Conservation (phyloP, 192 early-diverging fungal species). For the Mortierella claussenii region DNA sequence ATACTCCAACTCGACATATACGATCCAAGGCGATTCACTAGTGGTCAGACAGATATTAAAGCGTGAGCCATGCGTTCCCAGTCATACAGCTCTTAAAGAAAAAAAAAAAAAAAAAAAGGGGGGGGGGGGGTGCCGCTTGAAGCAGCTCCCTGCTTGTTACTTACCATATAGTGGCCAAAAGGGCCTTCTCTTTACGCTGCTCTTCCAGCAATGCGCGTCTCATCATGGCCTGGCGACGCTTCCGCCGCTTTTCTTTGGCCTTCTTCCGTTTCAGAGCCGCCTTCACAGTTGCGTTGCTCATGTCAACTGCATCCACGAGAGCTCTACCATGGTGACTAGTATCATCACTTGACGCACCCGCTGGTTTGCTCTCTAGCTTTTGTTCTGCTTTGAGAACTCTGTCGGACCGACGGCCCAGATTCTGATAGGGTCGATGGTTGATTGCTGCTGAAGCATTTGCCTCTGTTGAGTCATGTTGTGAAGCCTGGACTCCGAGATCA, state of each 20-base stretch:
- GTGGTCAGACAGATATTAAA: too few species aligned
- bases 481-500: slow-evolving; percentile 1
- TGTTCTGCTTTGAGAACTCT: too few species aligned
- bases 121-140: too few species aligned
- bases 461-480: background rate
- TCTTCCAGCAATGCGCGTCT: slow-evolving; percentile 30
- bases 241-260: slow-evolving; percentile 23
- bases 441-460: too few species aligned
- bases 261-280: slow-evolving; percentile 4
- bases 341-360: background rate
- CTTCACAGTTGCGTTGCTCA: slow-evolving; percentile 1
- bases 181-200: slow-evolving; percentile 45
- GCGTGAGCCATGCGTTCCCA: too few species aligned
- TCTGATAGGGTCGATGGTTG: background rate
- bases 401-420: too few species aligned
- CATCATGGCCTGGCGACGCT: slow-evolving; percentile 24
- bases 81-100: too few species aligned
- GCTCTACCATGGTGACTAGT: background rate
- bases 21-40: slow-evolving; percentile 49
- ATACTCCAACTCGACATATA: slow-evolving; percentile 44
- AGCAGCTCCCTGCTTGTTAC: background rate
- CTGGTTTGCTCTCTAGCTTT: background rate
- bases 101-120: too few species aligned
- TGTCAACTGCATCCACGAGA: background rate
- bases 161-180: slow-evolving; percentile 48